Percentiles rank a stretch among this genome's conserved stretches.
These are phyloP conservation scores for Trifolium fragiferum DNA, from an alignment of 306 rosid genomes.

Conservation along the genomic window DNA sequence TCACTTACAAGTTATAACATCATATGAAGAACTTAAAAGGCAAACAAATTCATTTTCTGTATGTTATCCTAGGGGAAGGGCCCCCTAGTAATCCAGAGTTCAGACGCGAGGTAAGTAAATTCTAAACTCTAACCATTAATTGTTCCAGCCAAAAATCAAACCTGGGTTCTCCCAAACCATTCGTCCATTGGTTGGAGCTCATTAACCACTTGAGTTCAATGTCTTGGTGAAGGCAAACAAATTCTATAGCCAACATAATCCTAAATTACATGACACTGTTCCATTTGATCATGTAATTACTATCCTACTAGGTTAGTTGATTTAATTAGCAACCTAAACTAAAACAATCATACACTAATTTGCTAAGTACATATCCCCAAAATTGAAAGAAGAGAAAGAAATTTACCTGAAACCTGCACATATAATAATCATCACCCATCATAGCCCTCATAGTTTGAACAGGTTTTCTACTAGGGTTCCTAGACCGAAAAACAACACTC, in stretches of 20 bases:
- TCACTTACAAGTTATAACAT: neutral
- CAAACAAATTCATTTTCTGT: neutral
- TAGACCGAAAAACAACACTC: conserved; percentile 53
- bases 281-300: neutral
- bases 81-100: too few species aligned
- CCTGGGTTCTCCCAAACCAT: too few species aligned
- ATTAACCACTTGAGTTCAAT: too few species aligned
- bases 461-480: conserved; percentile 52
- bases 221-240: neutral
- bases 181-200: too few species aligned
- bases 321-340: neutral
- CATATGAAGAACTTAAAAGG: neutral
- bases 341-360: neutral
- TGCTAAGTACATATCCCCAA: neutral
- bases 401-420: conserved; percentile 73
- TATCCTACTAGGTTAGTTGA: neutral
- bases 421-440: conserved; percentile 63
- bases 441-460: conserved; percentile 43
- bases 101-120: too few species aligned
- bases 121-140: too few species aligned
- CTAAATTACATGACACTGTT: neutral
- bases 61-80: too few species aligned
- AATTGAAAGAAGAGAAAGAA: neutral
- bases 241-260: conserved; percentile 2
- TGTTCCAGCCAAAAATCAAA: too few species aligned